phyloP scores from a whole-genome alignment of 2,329 filamentous ascomycete species.

The Celoporthe dispersa region DNA sequence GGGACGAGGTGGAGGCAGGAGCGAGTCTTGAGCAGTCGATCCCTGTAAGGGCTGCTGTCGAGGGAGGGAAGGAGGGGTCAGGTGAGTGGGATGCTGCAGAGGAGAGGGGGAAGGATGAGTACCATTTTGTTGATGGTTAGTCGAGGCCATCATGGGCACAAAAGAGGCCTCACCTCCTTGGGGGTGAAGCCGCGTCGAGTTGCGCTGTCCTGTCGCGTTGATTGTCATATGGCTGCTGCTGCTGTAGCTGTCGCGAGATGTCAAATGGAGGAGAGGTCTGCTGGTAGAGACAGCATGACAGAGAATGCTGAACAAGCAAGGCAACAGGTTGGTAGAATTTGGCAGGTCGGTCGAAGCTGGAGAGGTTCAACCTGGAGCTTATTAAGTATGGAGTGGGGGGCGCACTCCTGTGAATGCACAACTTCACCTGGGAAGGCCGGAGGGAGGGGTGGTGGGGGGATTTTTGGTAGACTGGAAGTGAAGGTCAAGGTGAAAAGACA shows the following conservation, averaged over 20 bases:
- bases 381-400: background rate
- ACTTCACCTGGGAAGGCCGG: background rate
- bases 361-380: background rate
- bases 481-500: background rate
- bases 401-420: background rate
- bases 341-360: background rate
- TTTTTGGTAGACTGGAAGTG: background rate
- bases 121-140: constrained; percentile 40
- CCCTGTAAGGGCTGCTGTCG: background rate
- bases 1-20: constrained; percentile 11
- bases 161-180: background rate
- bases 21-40: background rate
- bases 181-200: background rate
- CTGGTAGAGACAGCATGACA: constrained; percentile 23
- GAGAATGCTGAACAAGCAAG: constrained; percentile 1
- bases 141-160: constrained; percentile 40
- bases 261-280: background rate
- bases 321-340: background rate
- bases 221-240: background rate
- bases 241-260: background rate
- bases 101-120: constrained; percentile 28
- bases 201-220: background rate
- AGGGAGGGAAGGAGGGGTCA: background rate
- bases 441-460: too few species aligned
- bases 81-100: background rate